Conservation (phyloP, 176 grass and related monocot genomes). For the Raddia distichophylla region DNA sequence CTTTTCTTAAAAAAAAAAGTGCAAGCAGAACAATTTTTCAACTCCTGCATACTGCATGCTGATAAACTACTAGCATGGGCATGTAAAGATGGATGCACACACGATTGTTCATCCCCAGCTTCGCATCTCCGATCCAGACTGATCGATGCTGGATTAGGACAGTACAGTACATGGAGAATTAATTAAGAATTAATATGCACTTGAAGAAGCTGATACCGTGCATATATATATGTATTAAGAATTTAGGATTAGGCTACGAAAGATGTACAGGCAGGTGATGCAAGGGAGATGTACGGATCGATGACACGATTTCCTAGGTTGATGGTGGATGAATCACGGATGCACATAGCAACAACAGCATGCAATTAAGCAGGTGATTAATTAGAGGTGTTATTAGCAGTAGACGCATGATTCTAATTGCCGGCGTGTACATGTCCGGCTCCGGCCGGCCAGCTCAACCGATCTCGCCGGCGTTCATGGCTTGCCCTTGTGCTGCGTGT, state of each 20-base stretch:
- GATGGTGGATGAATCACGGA: not conserved
- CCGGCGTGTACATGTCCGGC: not conserved
- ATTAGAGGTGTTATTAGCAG: not conserved
- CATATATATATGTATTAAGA: not conserved
- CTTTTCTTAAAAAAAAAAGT: no score
- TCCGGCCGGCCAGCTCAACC: not conserved
- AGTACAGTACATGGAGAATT: not conserved
- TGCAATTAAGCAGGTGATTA: not conserved
- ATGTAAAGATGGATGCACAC: not conserved
- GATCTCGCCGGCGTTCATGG: slow-evolving; percentile 18
- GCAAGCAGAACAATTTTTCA: no score
- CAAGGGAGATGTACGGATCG: not conserved
- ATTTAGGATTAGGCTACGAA: not conserved
- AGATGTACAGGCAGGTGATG: slow-evolving; percentile 29
- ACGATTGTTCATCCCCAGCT: not conserved
- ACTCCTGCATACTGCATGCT: not conserved
- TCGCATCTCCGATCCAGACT: not conserved
- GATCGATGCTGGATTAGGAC: not conserved
- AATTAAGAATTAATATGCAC: not conserved
- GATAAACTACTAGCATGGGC: not conserved
- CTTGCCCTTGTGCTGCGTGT: slow-evolving; percentile 67
- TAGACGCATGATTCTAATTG: slow-evolving; percentile 16
- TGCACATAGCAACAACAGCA: not conserved
- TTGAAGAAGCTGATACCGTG: slow-evolving; percentile 4
- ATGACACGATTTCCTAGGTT: not conserved